phyloP scores from a whole-genome alignment of 2,329 filamentous ascomycete genomes.

The Cordyceps javanica region DNA sequence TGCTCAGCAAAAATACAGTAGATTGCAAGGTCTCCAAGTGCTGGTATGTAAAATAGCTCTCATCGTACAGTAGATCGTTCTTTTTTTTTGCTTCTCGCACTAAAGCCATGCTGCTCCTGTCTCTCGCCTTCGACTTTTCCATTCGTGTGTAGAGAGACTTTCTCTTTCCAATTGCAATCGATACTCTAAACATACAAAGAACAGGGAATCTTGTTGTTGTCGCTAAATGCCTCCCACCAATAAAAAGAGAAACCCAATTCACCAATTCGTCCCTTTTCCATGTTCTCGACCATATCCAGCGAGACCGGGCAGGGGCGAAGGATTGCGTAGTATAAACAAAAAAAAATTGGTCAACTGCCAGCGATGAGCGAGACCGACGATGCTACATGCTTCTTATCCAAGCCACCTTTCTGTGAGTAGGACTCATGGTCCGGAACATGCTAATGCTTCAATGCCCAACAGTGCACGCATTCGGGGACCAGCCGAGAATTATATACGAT shows the following conservation, averaged over 20 bases:
- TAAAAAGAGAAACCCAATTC: neutral
- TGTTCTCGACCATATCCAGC: neutral
- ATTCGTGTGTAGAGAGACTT: neutral
- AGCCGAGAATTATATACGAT: neutral
- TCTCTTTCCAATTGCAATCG: neutral
- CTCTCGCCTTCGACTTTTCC: neutral
- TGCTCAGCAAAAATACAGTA: neutral
- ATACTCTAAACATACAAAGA: constrained; percentile 1
- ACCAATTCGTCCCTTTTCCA: neutral
- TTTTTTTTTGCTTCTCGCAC: neutral
- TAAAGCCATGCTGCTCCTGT: too few species aligned
- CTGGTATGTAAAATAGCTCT: neutral
- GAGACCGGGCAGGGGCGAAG: neutral
- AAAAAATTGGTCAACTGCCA: neutral
- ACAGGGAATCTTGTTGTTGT: neutral
- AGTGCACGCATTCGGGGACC: neutral
- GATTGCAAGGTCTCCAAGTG: neutral
- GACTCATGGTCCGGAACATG: neutral
- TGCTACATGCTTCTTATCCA: neutral
- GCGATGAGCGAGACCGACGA: neutral
- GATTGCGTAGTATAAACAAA: constrained; percentile 3
- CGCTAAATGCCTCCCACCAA: constrained; percentile 10
- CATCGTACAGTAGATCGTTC: neutral
- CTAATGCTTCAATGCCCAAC: neutral
- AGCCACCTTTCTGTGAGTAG: neutral